phyloP scores from a whole-genome alignment of 2,329 filamentous ascomycete species.

The Colletotrichum sp. region DNA sequence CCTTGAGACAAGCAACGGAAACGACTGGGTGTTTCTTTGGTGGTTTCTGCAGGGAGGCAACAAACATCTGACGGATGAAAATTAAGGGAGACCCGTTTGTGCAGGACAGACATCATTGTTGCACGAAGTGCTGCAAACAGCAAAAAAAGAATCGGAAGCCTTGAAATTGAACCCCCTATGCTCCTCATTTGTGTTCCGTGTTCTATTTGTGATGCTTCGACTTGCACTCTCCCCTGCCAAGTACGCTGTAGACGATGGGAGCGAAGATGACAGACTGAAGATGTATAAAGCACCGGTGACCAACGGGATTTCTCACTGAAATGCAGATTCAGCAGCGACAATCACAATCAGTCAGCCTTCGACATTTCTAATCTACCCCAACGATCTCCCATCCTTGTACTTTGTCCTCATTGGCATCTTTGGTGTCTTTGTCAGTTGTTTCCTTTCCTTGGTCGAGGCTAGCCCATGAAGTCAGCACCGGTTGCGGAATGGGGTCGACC shows the following conservation, averaged over 20 bases:
- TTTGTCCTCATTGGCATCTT: no score
- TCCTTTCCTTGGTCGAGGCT: no score
- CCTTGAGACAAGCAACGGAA: not conserved
- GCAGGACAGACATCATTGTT: not conserved
- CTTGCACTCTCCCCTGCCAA: not conserved
- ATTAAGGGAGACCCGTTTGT: not conserved
- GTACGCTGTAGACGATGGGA: not conserved
- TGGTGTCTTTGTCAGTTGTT: no score
- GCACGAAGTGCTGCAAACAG: not conserved
- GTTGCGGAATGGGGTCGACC: no score
- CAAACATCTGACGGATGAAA: not conserved
- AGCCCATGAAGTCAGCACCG: no score
- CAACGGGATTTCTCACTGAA: not conserved
- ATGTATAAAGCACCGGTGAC: not conserved
- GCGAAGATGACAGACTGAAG: not conserved
- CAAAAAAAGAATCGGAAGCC: not conserved
- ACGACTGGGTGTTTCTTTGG: not conserved
- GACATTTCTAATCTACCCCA: not conserved
- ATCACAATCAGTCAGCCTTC: not conserved
- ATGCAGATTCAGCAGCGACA: not conserved
- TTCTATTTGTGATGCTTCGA: not conserved
- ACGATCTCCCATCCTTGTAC: no score
- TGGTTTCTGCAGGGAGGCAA: not conserved
- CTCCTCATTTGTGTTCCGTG: not conserved
- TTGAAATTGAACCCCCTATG: fast-evolving